Evolutionary conservation across 1,284 basidiomycete genomes (phyloP).

Genomic region (Pseudozyma sp.): DNA sequence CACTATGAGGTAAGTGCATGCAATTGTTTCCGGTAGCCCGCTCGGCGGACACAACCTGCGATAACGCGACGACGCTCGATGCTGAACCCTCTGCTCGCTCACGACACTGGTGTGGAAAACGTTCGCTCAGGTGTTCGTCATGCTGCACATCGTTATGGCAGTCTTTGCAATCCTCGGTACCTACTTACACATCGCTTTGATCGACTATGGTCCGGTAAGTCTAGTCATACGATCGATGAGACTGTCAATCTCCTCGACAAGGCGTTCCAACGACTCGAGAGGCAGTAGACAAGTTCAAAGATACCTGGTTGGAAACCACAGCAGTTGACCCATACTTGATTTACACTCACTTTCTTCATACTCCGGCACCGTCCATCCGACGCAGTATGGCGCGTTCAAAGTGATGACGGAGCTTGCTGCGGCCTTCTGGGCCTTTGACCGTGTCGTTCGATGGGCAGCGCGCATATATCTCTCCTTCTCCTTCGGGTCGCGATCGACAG

Average conservation of each 20-base stretch:
- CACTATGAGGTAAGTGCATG: slow-evolving; percentile 37
- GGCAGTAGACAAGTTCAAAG: too few species aligned
- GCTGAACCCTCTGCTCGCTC: too few species aligned
- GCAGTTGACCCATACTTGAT: too few species aligned
- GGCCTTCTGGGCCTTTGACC: slow-evolving; percentile 48
- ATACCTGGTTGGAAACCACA: too few species aligned
- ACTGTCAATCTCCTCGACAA: too few species aligned
- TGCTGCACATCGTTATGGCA: slow-evolving; percentile 63
- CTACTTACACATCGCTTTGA: slow-evolving; percentile 63
- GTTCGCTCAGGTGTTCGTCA: slow-evolving; percentile 53
- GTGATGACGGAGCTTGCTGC: slow-evolving; percentile 40
- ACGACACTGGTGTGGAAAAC: neutral
- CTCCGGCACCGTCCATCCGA: neutral
- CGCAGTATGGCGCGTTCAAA: slow-evolving; percentile 32
- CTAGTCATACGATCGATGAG: too few species aligned
- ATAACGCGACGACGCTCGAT: too few species aligned
- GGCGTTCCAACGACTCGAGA: too few species aligned
- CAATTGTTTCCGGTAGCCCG: too few species aligned
- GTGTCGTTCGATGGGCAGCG: slow-evolving; percentile 26
- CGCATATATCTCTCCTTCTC: slow-evolving; percentile 27
- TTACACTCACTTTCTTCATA: too few species aligned
- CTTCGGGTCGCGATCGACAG: neutral
- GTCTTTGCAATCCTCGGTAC: slow-evolving; percentile 58
- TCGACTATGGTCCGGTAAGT: slow-evolving; percentile 35
- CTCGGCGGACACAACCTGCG: too few species aligned